Evolutionary conservation across 305 asterid genomes (phyloP).

Genomic region (Solanum hybrid): DNA sequence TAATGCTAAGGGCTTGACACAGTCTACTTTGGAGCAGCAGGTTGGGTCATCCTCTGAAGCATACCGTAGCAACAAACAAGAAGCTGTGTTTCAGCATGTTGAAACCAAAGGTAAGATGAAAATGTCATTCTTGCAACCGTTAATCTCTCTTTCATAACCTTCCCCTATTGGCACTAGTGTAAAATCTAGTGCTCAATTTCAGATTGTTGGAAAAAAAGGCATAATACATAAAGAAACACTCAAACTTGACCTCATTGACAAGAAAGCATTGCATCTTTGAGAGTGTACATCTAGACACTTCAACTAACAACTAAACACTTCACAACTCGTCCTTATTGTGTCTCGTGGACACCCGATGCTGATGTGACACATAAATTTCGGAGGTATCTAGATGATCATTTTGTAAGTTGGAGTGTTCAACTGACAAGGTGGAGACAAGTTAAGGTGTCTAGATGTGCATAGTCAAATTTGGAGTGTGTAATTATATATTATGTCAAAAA

Average conservation of each 20-base stretch:
- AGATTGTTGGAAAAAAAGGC: neutral
- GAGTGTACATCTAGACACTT: neutral
- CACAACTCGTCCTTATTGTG: neutral
- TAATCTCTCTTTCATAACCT: neutral
- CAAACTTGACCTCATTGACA: neutral
- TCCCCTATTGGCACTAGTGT: neutral
- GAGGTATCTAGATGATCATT: neutral
- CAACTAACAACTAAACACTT: neutral
- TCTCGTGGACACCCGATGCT: neutral
- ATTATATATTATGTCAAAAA: neutral
- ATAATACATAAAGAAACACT: neutral
- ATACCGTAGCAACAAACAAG: constrained; percentile 17
- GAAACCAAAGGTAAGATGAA: constrained; percentile 1
- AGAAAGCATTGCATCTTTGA: neutral
- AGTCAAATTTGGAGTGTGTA: neutral
- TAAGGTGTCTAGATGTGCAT: neutral
- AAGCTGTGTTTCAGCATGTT: constrained; percentile 9
- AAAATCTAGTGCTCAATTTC: neutral
- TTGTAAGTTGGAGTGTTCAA: neutral
- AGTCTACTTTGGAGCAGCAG: constrained; percentile 18
- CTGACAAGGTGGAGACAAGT: neutral
- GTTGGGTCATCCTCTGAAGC: constrained; percentile 23
- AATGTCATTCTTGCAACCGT: neutral
- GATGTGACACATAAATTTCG: neutral
- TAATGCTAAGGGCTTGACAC: constrained; percentile 20